These are phyloP conservation scores for Pseudopyrenochaeta lycopersici DNA, from an alignment of 2,329 filamentous ascomycete genomes.

Conservation along the genomic window DNA sequence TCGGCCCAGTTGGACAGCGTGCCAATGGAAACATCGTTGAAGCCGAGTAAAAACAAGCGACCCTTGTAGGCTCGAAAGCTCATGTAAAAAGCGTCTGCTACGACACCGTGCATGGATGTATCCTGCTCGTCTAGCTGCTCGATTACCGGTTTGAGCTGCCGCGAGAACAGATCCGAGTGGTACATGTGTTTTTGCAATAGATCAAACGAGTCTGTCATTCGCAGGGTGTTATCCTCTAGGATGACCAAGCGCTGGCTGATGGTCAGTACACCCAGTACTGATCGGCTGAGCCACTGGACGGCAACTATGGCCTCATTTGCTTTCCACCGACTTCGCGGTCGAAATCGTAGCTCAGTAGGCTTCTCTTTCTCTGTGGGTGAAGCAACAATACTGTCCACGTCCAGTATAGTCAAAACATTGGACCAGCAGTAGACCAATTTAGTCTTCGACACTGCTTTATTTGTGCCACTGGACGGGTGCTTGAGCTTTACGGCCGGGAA, in stretches of 20 bases:
- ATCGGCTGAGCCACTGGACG: slow-evolving; percentile 95
- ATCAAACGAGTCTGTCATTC: slow-evolving; percentile 94
- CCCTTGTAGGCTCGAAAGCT: slow-evolving; percentile 97
- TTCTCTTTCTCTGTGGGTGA: slow-evolving; percentile 75
- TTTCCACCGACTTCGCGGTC: slow-evolving; percentile 85
- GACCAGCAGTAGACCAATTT: slow-evolving; percentile 99
- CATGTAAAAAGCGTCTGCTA: slow-evolving; percentile 98
- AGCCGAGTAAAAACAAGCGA: slow-evolving; percentile 89
- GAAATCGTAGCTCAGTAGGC: slow-evolving; percentile 80
- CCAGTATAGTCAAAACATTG: slow-evolving; percentile 92
- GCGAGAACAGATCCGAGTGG: slow-evolving; percentile 88
- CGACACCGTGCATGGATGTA: slow-evolving; percentile 89
- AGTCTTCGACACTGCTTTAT: slow-evolving; percentile 75
- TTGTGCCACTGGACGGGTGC: slow-evolving; percentile 70
- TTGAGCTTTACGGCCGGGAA: slow-evolving; percentile 96
- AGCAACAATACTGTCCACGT: slow-evolving; percentile 74
- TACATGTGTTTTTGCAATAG: slow-evolving; percentile 91
- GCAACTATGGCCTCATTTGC: slow-evolving; percentile 95
- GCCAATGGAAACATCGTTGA: slow-evolving; percentile 90
- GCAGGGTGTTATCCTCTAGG: slow-evolving; percentile 83
- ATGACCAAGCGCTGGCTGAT: slow-evolving; percentile 94
- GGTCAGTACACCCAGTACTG: slow-evolving; percentile 88
- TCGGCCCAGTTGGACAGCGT: slow-evolving; percentile 98
- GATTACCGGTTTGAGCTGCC: slow-evolving; percentile 82
- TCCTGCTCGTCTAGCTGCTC: slow-evolving; percentile 90